phyloP scores from a whole-genome alignment of 352 stramenopile genomes.

The Pythium coloratum region DNA sequence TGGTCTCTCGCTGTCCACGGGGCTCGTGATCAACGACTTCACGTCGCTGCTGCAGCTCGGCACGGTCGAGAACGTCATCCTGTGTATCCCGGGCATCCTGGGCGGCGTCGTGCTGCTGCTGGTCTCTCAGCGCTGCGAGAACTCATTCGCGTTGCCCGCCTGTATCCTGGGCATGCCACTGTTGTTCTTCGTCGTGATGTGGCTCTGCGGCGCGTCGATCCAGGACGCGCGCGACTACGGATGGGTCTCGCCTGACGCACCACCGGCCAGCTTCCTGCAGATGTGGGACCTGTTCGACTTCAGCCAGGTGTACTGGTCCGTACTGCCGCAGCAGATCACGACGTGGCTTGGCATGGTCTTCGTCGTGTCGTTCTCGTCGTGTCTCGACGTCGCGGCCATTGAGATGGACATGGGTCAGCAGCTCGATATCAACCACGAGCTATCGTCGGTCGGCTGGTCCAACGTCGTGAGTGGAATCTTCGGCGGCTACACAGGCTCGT shows the following conservation, averaged over 20 bases:
- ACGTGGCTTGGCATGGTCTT: constrained; percentile 96
- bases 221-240: constrained; percentile 89
- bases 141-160: constrained; percentile 68
- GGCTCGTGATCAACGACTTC: constrained; percentile 87
- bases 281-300: constrained; percentile 93
- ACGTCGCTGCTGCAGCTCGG: constrained; percentile 75
- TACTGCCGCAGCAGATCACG: constrained; percentile 87
- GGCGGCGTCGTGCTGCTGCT: constrained; percentile 83
- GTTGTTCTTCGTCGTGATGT: constrained; percentile 91
- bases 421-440: constrained; percentile 95
- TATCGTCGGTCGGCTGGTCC: constrained; percentile 93
- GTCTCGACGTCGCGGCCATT: constrained; percentile 96
- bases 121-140: constrained; percentile 78
- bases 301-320: constrained; percentile 87
- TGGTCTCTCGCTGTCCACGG: constrained; percentile 91
- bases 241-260: constrained; percentile 86
- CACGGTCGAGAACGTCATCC: constrained; percentile 63
- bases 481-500: constrained; percentile 97
- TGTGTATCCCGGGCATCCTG: constrained; percentile 85
- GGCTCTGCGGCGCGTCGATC: constrained; percentile 74
- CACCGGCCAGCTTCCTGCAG: constrained; percentile 56
- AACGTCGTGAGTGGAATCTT: constrained; percentile 95
- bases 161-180: constrained; percentile 88
- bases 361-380: constrained; percentile 97
- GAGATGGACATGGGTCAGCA: constrained; percentile 95